Evolutionary conservation across 352 stramenopile genomes (phyloP).

Genomic region (Phytophthora capsici): DNA sequence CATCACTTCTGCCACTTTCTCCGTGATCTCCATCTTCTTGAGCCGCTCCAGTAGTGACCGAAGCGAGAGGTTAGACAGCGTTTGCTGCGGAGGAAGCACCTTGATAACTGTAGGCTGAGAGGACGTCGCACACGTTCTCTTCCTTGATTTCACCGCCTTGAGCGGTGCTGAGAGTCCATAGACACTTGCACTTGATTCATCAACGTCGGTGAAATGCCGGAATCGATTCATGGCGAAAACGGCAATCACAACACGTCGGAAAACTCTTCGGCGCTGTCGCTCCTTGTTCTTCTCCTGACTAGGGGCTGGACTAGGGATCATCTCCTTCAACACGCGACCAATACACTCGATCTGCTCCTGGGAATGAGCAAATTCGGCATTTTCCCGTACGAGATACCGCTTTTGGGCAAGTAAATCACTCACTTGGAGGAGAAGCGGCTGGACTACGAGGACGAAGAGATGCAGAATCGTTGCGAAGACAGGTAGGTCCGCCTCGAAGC

Average conservation of each 20-base stretch:
- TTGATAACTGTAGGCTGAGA: constrained; percentile 54
- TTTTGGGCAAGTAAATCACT: constrained; percentile 71
- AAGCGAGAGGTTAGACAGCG: constrained; percentile 40
- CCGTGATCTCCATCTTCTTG: constrained; percentile 35
- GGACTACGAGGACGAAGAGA: constrained; percentile 67
- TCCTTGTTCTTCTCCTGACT: constrained; percentile 24
- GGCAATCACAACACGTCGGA: constrained; percentile 61
- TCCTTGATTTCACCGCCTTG: constrained; percentile 35
- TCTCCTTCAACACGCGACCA: constrained; percentile 60
- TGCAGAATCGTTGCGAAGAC: constrained; percentile 55
- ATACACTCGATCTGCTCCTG: constrained; percentile 72
- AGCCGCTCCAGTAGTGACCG: constrained; percentile 47
- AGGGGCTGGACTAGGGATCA: constrained; percentile 37
- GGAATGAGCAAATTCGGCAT: constrained; percentile 46
- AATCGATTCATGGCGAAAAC: constrained; percentile 79
- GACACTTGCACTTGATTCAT: constrained; percentile 17
- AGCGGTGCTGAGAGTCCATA: constrained; percentile 56
- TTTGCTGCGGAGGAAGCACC: constrained; percentile 39
- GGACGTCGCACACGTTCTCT: constrained; percentile 12
- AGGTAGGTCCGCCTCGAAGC: constrained; percentile 52
- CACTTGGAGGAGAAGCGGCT: constrained; percentile 68
- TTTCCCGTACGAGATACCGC: constrained; percentile 56
- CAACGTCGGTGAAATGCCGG: constrained; percentile 27
- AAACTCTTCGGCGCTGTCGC: constrained; percentile 28
- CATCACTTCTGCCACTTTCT: constrained; percentile 42